Percentiles rank a stretch among this genome's conserved stretches.
Conservation (phyloP, 352 stramenopile species). For the Phytophthora sojae region DNA sequence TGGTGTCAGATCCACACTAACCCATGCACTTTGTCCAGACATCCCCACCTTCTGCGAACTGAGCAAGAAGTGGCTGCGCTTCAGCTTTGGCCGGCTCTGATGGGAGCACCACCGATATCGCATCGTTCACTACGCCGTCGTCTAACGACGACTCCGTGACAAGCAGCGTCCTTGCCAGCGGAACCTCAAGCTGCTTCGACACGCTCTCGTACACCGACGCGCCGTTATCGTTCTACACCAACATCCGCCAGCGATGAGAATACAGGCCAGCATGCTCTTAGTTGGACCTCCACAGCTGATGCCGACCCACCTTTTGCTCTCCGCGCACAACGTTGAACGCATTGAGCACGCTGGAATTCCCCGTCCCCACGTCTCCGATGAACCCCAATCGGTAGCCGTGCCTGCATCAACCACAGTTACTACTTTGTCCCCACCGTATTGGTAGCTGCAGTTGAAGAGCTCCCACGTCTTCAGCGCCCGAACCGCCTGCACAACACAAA, state of each 20-base stretch:
- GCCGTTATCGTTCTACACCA: constrained; percentile 15
- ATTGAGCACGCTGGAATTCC: constrained; percentile 11
- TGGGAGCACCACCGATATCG: constrained; percentile 23
- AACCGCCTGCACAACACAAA: constrained; percentile 23
- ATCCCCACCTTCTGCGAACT: constrained; percentile 29
- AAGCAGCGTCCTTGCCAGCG: constrained; percentile 39
- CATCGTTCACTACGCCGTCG: neutral
- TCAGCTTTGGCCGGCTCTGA: neutral
- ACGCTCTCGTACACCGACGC: constrained; percentile 24
- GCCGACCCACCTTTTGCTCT: constrained; percentile 3
- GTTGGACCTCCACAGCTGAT: too few species aligned
- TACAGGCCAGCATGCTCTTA: neutral
- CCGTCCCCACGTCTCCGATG: constrained; percentile 29
- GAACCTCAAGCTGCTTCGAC: constrained; percentile 29
- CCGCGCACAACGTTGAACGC: constrained; percentile 31
- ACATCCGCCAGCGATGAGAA: neutral
- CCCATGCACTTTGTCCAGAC: neutral
- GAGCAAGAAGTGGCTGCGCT: constrained; percentile 14
- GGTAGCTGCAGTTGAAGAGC: too few species aligned
- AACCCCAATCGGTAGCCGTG: constrained; percentile 49
- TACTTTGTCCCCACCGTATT: neutral
- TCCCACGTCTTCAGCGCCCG: constrained; percentile 36
- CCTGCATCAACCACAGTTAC: constrained; percentile 12
- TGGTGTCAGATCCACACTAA: neutral
- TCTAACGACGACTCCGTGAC: constrained; percentile 22